Conservation (phyloP, 257 asterid species). For the Solanum appendiculatum region DNA sequence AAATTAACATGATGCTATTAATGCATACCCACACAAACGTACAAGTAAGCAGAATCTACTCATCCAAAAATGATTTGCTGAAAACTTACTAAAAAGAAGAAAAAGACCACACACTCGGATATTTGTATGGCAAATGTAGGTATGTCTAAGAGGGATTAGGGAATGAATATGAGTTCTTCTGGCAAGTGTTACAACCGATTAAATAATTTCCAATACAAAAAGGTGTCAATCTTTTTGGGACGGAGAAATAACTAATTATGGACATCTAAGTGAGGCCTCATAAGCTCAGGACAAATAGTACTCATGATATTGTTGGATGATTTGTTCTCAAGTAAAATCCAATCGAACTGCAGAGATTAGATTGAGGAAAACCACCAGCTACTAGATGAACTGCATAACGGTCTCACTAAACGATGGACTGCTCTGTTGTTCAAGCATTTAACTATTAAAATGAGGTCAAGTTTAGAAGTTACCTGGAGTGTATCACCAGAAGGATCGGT, state of each 20-base stretch:
- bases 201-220: background rate
- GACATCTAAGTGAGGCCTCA: background rate
- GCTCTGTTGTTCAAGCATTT: background rate
- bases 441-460: background rate
- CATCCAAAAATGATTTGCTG: background rate
- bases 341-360: background rate
- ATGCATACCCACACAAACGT: background rate
- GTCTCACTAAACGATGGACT: background rate
- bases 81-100: background rate
- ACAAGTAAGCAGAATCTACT: background rate
- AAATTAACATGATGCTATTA: conserved; percentile 12
- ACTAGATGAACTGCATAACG: background rate
- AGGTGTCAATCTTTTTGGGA: background rate
- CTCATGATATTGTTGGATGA: background rate
- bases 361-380: background rate
- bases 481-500: conserved; percentile 94
- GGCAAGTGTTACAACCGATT: background rate
- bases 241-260: background rate
- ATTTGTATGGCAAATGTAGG: background rate
- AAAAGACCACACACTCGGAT: background rate
- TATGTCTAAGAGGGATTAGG: background rate
- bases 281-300: background rate
- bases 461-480: conserved; percentile 55
- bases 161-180: background rate
- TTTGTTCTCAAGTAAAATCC: background rate